Base-by-base conservation (phyloP, 73 alveolate species). In the Paramecium bursaria region DNA sequence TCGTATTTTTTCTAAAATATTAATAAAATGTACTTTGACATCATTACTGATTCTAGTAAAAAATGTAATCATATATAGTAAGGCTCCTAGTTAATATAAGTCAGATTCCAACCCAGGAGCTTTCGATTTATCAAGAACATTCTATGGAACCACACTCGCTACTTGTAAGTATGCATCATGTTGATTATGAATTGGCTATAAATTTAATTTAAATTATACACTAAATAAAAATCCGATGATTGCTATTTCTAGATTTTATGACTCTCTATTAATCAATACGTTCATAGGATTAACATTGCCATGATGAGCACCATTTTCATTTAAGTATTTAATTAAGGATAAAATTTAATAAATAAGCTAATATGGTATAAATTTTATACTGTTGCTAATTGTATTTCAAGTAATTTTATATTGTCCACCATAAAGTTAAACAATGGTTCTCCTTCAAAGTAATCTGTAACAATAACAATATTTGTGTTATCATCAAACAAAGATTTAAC, bases 271-370 rank as follows among this genome's bases (percentile, higher is more conserved):
- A 47, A 67, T 67, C 27, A 67, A 42, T 14, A 67, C 44, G 22
- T 67, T 67, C 27, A 33, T 21, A 14, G 82, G 50, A 67, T 67
- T 67, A 3, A 67, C 44, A 67, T 67, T 67, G 7, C 82, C 82
- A 42, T 67, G 82, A 67, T 67, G 44, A 11, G 82, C 55, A 3
- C 44, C 19, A 6, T 39, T 35, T 21, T 42, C 55, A 19, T 67
- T 15, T 2, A 67, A n/a, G 15, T 67, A 67, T 3, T 47, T 44
- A 11, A 67, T 3, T 4, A 67, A 27, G 10, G 44, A 42, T 15
- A 67, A 10, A 13, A 67, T 67, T 22, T 67, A 27, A 19, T 67
- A 67, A 15, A 67, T 67, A 26, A 67, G 33, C 76, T 57, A 57
- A 57, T 6, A 10, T 0, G 7, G 9, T 23, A 11, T 10, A 17